These are phyloP conservation scores for Fonsecaea pedrosoi DNA, from an alignment of 2,329 filamentous ascomycete genomes.

Conservation along the genomic window DNA sequence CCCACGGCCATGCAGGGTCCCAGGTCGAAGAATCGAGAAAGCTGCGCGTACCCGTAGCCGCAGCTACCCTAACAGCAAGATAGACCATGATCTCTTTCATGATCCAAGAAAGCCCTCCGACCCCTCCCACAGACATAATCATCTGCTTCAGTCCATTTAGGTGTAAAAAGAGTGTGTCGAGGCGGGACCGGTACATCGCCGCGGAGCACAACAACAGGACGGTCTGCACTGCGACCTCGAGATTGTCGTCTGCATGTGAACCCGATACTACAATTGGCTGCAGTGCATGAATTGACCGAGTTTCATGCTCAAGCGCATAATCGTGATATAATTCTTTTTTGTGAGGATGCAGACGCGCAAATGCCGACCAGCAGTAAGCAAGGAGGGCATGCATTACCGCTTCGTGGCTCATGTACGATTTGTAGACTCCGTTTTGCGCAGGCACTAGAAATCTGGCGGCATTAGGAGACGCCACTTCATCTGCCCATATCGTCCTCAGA, in stretches of 20 bases:
- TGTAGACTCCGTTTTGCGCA: slow-evolving; percentile 1
- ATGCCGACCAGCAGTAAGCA: slow-evolving; percentile 17
- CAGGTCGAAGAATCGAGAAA: slow-evolving; percentile 8
- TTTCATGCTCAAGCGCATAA: slow-evolving; percentile 13
- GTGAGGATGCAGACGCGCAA: slow-evolving; percentile 6
- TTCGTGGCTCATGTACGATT: slow-evolving; percentile 3
- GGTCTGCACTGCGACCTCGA: neutral
- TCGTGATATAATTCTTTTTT: slow-evolving; percentile 5
- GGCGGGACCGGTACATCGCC: neutral
- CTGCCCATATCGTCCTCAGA: slow-evolving; percentile 5
- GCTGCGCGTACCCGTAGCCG: slow-evolving; percentile 7
- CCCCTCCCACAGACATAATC: slow-evolving; percentile 8
- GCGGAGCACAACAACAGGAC: slow-evolving; percentile 4
- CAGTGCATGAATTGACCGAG: neutral
- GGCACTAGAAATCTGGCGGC: neutral
- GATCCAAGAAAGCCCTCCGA: slow-evolving; percentile 8
- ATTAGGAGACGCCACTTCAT: neutral
- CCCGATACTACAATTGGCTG: neutral
- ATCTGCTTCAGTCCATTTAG: slow-evolving; percentile 2
- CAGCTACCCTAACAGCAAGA: slow-evolving; percentile 9
- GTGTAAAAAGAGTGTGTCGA: slow-evolving; percentile 9
- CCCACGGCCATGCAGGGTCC: slow-evolving; percentile 12
- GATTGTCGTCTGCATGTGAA: neutral
- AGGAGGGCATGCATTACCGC: slow-evolving; percentile 7
- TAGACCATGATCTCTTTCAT: neutral